Evolutionary conservation across 2,329 filamentous ascomycete species (phyloP).

Genomic region (Claviceps cyperi): DNA sequence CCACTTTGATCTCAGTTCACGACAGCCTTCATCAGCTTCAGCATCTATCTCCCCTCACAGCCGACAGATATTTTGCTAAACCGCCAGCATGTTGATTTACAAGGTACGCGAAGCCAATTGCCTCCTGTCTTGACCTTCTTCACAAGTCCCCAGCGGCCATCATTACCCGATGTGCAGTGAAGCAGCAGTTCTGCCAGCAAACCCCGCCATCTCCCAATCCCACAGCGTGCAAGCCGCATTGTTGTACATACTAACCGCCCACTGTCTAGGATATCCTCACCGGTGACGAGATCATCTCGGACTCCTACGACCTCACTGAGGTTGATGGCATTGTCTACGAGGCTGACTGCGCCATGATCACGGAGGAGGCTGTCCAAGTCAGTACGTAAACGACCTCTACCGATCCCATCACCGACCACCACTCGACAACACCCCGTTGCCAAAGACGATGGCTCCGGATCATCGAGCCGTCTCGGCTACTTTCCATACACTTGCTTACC

Average conservation of each 20-base stretch:
- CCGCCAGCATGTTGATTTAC: conserved; percentile 60
- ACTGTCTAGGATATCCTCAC: conserved; percentile 63
- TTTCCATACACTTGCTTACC: not conserved
- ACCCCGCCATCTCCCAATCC: conserved; percentile 1
- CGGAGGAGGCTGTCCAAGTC: conserved; percentile 58
- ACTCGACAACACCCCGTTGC: not conserved
- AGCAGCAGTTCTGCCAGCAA: too few species aligned
- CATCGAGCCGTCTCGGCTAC: not conserved
- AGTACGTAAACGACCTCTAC: conserved; percentile 35
- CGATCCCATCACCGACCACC: not conserved
- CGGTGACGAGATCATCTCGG: conserved; percentile 92
- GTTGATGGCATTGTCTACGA: conserved; percentile 74
- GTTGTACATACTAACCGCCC: conserved; percentile 12
- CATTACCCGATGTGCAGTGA: too few species aligned
- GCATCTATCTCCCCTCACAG: conserved; percentile 8
- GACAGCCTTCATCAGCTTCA: conserved; percentile 5
- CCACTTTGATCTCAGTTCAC: not conserved
- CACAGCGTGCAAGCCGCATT: not conserved
- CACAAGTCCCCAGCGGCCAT: too few species aligned
- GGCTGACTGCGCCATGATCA: conserved; percentile 84
- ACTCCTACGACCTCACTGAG: conserved; percentile 76
- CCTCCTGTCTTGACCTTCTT: not conserved
- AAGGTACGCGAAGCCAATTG: conserved; percentile 33
- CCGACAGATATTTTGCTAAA: conserved; percentile 10
- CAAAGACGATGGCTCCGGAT: too few species aligned